Conservation (phyloP, 495 filamentous ascomycete species). For the Penicillium pancosmium region DNA sequence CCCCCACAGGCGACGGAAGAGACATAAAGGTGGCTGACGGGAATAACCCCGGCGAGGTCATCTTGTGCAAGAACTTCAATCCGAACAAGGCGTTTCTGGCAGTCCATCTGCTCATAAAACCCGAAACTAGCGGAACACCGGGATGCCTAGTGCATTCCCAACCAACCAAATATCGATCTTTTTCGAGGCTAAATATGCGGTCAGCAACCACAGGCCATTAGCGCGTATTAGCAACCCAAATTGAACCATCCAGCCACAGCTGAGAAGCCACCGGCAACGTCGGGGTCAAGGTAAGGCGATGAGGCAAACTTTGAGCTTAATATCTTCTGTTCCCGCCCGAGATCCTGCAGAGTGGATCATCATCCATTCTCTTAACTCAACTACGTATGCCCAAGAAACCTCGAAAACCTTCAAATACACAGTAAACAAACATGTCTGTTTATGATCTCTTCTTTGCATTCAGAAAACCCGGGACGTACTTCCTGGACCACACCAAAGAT, state of each 20-base stretch:
- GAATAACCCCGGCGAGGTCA: background rate
- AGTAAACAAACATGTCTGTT: constrained; percentile 2
- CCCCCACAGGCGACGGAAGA: background rate
- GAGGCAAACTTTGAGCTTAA: background rate
- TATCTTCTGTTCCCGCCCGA: background rate
- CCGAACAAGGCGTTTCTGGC: background rate
- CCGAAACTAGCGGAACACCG: background rate
- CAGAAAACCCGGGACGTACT: constrained; percentile 9
- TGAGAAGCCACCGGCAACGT: background rate
- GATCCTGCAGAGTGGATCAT: background rate
- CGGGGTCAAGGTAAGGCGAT: background rate
- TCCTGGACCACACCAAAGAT: constrained; percentile 3
- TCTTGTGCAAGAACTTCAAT: background rate
- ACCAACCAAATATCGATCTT: background rate
- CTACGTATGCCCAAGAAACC: too few relatives aligned
- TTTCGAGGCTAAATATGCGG: background rate
- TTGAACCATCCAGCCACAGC: background rate
- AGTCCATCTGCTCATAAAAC: background rate
- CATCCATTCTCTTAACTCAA: too few relatives aligned
- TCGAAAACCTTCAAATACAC: too few relatives aligned
- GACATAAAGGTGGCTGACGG: background rate
- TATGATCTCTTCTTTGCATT: constrained; percentile 12
- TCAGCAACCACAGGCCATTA: background rate
- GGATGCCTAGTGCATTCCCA: background rate
- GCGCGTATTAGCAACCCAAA: background rate